These are phyloP conservation scores for Aspergillus hortae DNA, from an alignment of 2,329 filamentous ascomycete genomes.

Conservation along the genomic window DNA sequence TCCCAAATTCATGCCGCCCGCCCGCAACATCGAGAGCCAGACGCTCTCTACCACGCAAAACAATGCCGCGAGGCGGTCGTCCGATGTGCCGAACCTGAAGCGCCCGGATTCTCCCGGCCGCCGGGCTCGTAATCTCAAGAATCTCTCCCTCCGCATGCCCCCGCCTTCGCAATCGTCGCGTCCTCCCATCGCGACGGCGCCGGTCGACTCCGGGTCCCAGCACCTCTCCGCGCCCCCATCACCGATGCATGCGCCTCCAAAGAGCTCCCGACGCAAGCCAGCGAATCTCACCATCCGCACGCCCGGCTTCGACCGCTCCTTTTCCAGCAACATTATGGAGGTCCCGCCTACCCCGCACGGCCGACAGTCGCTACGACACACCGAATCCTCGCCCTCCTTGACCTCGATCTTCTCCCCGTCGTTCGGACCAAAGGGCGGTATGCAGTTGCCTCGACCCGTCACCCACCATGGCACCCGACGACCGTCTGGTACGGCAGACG, in stretches of 20 bases:
- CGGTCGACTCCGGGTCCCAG: conserved; percentile 40
- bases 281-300: conserved; percentile 60
- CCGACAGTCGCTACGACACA: conserved; percentile 55
- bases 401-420: conserved; percentile 52
- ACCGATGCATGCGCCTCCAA: conserved; percentile 54
- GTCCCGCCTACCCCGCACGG: conserved; percentile 58
- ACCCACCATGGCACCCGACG: conserved; percentile 29
- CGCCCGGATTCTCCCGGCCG: conserved; percentile 34
- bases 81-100: conserved; percentile 34
- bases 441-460: conserved; percentile 45
- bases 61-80: conserved; percentile 26
- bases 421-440: conserved; percentile 48
- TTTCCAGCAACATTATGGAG: conserved; percentile 46
- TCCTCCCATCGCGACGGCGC: conserved; percentile 48
- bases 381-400: conserved; percentile 60
- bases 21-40: conserved; percentile 25
- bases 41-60: conserved; percentile 18
- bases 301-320: conserved; percentile 47
- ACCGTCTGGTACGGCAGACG: conserved; percentile 27
- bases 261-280: conserved; percentile 54
- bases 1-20: conserved; percentile 34
- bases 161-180: conserved; percentile 40
- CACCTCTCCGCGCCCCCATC: conserved; percentile 53
- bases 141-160: conserved; percentile 60
- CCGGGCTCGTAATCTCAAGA: conserved; percentile 59